Percentiles rank a stretch among this genome's conserved stretches.
Conservation (phyloP, 495 filamentous ascomycete species). For the Pyrenula massariospora region DNA sequence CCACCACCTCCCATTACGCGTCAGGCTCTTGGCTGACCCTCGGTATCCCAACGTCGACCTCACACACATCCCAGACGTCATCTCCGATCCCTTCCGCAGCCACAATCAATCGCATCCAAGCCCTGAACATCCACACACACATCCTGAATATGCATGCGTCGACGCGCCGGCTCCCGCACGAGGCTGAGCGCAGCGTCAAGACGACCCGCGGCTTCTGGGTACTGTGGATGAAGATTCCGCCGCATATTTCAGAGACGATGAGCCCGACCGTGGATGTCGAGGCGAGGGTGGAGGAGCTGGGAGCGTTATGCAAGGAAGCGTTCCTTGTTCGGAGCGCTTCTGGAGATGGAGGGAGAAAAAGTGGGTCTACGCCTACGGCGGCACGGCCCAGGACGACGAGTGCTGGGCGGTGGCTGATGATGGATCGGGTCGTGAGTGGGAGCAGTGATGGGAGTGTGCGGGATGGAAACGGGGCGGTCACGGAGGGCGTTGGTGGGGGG, state of each 20-base stretch:
- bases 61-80: neutral
- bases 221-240: slow-evolving; percentile 71
- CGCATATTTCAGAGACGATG: slow-evolving; percentile 15
- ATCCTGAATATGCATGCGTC: slow-evolving; percentile 64
- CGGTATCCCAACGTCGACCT: slow-evolving; percentile 4
- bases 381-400: slow-evolving; percentile 23
- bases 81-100: neutral
- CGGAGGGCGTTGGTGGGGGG: slow-evolving; percentile 62
- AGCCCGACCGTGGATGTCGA: slow-evolving; percentile 9
- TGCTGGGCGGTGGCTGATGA: slow-evolving; percentile 33
- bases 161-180: slow-evolving; percentile 43
- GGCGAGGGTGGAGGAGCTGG: slow-evolving; percentile 10
- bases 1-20: neutral
- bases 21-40: neutral
- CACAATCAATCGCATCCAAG: slow-evolving; percentile 72
- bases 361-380: slow-evolving; percentile 16
- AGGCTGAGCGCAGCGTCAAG: slow-evolving; percentile 81
- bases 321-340: slow-evolving; percentile 69
- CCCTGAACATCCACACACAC: slow-evolving; percentile 80
- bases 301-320: slow-evolving; percentile 49
- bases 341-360: slow-evolving; percentile 44
- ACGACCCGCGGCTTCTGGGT: slow-evolving; percentile 93
- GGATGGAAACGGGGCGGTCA: slow-evolving; percentile 42
- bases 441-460: slow-evolving; percentile 10
- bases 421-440: slow-evolving; percentile 25